Evolutionary conservation across 108 stramenopile species (phyloP).

Genomic region (Seminavis robusta): DNA sequence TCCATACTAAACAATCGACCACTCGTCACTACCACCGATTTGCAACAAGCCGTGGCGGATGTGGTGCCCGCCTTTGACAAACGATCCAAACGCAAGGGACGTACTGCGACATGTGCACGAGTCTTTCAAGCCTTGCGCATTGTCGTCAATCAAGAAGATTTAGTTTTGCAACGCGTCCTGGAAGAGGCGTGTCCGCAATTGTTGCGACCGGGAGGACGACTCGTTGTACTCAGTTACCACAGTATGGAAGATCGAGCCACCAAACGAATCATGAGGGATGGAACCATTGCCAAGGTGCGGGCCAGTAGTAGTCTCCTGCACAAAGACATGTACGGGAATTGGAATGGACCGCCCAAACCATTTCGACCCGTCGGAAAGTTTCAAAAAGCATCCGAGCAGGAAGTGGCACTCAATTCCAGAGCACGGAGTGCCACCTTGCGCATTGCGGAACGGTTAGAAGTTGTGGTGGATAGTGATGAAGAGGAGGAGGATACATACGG

Average conservation of each 20-base stretch:
- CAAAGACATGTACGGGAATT: conserved; percentile 80
- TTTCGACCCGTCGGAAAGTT: conserved; percentile 69
- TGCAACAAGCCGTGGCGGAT: conserved; percentile 72
- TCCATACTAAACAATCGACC: conserved; percentile 77
- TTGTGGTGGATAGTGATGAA: not conserved
- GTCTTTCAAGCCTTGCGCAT: conserved; percentile 89
- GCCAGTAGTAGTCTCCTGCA: conserved; percentile 15
- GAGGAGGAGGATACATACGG: too few relatives aligned
- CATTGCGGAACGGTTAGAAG: conserved; percentile 46
- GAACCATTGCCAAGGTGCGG: conserved; percentile 30
- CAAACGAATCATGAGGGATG: conserved; percentile 84
- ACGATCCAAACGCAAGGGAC: conserved; percentile 62
- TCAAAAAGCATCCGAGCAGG: conserved; percentile 68
- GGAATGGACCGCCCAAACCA: conserved; percentile 47
- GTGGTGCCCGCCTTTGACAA: conserved; percentile 75
- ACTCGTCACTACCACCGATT: conserved; percentile 65
- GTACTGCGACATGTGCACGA: conserved; percentile 77
- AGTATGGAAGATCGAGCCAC: conserved; percentile 90
- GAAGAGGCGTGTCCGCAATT: conserved; percentile 61
- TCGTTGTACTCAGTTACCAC: conserved; percentile 92
- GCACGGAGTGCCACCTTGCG: conserved; percentile 81
- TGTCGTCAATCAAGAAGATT: conserved; percentile 90
- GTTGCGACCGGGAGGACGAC: conserved; percentile 48
- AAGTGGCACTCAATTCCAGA: conserved; percentile 67
- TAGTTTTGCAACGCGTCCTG: conserved; percentile 58